Percentiles rank a stretch among this genome's conserved stretches.
Conservation (phyloP, 2,329 filamentous ascomycete genomes). For the Ophiosphaerella korrae region DNA sequence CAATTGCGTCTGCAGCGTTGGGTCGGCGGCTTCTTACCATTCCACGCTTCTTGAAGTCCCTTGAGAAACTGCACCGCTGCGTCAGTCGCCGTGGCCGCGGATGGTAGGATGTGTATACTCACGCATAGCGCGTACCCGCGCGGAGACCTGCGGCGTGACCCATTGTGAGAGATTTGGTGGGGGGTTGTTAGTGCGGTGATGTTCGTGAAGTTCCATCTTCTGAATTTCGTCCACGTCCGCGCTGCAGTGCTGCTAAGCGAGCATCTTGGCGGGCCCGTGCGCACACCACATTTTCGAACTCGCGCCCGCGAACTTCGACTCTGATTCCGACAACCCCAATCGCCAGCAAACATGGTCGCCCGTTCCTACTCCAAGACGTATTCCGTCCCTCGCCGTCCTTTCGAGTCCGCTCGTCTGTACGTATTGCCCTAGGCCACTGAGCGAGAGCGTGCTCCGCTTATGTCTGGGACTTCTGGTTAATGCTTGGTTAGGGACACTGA, state of each 20-base stretch:
- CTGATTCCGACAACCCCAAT: slow-evolving; percentile 30
- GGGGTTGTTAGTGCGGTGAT: slow-evolving; percentile 25
- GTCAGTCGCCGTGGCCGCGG: slow-evolving; percentile 24
- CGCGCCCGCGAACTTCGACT: not conserved
- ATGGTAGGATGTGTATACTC: slow-evolving; percentile 19
- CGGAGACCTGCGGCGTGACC: slow-evolving; percentile 58
- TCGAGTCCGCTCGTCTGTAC: slow-evolving; percentile 99
- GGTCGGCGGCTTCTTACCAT: slow-evolving; percentile 50
- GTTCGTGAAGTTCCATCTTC: slow-evolving; percentile 6
- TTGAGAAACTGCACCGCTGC: slow-evolving; percentile 66
- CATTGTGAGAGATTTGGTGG: slow-evolving; percentile 51
- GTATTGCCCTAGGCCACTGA: slow-evolving; percentile 91
- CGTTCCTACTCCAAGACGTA: slow-evolving; percentile 98
- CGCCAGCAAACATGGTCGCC: slow-evolving; percentile 52
- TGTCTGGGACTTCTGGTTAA: slow-evolving; percentile 80
- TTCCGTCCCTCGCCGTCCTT: slow-evolving; percentile 96
- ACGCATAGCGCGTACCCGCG: slow-evolving; percentile 51
- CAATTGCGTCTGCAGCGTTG: slow-evolving; percentile 17
- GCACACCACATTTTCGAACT: not conserved
- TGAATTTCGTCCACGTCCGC: slow-evolving; percentile 7
- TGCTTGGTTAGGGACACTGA: slow-evolving; percentile 84
- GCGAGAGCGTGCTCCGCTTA: slow-evolving; percentile 97
- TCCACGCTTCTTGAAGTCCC: slow-evolving; percentile 93
- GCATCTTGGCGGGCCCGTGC: slow-evolving; percentile 7
- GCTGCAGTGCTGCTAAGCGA: slow-evolving; percentile 4